These are phyloP conservation scores for Paraphoma chrysanthemicola DNA, from an alignment of 2,329 filamentous ascomycete species.

Conservation along the genomic window DNA sequence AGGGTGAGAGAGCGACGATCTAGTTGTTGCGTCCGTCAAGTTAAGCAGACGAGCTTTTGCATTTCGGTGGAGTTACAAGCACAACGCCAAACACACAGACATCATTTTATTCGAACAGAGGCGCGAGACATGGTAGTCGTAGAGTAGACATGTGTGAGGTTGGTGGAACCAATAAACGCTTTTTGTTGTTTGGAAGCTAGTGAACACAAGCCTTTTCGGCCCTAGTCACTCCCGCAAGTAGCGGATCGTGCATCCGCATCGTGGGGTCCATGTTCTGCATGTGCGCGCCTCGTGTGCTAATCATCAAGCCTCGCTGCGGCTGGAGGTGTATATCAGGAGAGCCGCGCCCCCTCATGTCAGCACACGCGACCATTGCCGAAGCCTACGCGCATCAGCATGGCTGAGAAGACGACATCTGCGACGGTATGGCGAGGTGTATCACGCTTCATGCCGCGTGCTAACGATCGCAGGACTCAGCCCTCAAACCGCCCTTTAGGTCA, in stretches of 20 bases:
- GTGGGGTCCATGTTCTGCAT: background rate
- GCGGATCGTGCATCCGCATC: background rate
- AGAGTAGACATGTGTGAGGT: background rate
- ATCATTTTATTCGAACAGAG: no score
- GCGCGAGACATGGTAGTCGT: no score
- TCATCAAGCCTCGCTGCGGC: background rate
- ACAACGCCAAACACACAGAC: no score
- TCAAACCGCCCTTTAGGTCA: conserved; percentile 33
- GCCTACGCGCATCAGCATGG: conserved; percentile 17
- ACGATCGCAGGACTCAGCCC: conserved; percentile 3
- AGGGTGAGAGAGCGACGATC: no score
- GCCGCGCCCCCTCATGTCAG: background rate
- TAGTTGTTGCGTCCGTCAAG: no score
- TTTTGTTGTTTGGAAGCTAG: no score
- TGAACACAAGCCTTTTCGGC: background rate
- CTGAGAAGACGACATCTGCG: conserved; percentile 15
- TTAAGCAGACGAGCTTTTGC: no score
- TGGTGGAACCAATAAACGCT: background rate
- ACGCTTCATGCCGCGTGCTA: background rate
- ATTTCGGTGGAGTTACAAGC: no score
- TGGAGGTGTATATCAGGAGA: background rate
- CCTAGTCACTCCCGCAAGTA: background rate
- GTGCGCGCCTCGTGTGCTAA: background rate
- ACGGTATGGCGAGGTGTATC: conserved; percentile 3
- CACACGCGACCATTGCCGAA: background rate